Conservation (phyloP, 352 stramenopile genomes). For the Saprolegnia diclina region DNA sequence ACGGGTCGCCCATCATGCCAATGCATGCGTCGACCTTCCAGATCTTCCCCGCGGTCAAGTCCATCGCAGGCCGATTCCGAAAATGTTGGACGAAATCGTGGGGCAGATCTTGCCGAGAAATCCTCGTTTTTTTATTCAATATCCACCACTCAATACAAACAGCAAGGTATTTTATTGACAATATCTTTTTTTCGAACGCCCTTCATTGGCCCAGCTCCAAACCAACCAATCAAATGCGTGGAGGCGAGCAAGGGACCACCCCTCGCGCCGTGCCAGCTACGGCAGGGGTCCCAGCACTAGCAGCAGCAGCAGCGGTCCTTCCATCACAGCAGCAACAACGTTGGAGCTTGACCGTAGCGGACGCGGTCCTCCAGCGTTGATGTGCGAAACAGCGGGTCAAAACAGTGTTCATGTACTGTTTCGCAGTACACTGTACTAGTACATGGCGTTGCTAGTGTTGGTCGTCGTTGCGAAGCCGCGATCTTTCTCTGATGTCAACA, state of each 20-base stretch:
- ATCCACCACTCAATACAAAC: neutral
- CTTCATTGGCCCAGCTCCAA: neutral
- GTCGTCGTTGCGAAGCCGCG: no score
- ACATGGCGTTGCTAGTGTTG: no score
- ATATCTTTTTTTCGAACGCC: slow-evolving; percentile 1
- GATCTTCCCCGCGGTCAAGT: slow-evolving; percentile 33
- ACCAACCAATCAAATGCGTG: neutral
- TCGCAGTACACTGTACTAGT: no score
- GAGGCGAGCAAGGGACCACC: neutral
- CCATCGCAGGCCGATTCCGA: neutral
- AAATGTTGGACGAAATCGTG: slow-evolving; percentile 10
- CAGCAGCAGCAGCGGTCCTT: neutral
- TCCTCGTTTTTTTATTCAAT: neutral
- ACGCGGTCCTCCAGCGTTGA: no score
- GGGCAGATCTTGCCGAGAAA: slow-evolving; percentile 12
- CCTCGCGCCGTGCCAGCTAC: no score
- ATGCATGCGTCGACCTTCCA: slow-evolving; percentile 66
- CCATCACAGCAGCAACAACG: no score
- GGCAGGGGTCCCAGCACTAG: no score
- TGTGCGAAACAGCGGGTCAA: no score
- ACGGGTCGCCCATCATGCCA: slow-evolving; percentile 75
- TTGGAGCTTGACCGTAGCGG: no score
- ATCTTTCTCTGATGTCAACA: no score
- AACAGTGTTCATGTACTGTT: no score
- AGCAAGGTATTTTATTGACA: neutral